These are phyloP conservation scores for Porphyra umbilicalis DNA, from an alignment of 31 red algal species.

Conservation along the genomic window DNA sequence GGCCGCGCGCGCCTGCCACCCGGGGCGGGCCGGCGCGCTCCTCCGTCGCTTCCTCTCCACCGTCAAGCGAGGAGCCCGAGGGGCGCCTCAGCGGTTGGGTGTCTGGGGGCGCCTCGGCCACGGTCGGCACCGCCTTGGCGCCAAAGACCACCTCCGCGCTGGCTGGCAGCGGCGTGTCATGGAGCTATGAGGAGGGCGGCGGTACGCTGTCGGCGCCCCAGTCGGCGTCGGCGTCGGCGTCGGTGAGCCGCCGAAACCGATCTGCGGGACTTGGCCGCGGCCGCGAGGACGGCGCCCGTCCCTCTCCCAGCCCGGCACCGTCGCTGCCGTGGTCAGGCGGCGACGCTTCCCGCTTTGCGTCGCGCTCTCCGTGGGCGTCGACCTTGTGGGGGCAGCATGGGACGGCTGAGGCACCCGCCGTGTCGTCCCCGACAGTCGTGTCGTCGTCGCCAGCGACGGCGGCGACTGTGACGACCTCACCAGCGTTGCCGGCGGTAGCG, in stretches of 20 bases:
- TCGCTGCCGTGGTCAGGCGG: background rate
- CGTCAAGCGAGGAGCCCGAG: background rate
- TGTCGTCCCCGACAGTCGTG: background rate
- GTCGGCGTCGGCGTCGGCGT: no score
- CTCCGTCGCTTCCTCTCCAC: background rate
- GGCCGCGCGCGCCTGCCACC: no score
- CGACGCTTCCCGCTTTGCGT: background rate
- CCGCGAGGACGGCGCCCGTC: background rate
- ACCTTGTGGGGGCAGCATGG: background rate
- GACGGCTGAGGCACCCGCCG: no score
- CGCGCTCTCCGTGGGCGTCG: background rate
- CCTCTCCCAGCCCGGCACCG: background rate
- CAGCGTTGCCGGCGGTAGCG: no score
- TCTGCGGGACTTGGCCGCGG: no score
- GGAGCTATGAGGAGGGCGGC: background rate
- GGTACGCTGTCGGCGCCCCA: background rate
- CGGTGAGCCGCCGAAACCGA: no score
- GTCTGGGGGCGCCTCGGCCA: background rate
- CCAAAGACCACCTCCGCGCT: background rate
- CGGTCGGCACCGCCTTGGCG: background rate
- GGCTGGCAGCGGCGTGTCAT: background rate
- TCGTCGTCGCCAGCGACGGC: background rate
- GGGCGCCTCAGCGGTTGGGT: background rate
- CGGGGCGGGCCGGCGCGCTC: background rate
- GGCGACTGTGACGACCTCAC: background rate